A percentile compares a stretch with the other conserved stretches of the same genome.
phyloP scores from a whole-genome alignment of 2,329 filamentous ascomycete species.

The Ophiocordyceps polyrhachis-furcata region DNA sequence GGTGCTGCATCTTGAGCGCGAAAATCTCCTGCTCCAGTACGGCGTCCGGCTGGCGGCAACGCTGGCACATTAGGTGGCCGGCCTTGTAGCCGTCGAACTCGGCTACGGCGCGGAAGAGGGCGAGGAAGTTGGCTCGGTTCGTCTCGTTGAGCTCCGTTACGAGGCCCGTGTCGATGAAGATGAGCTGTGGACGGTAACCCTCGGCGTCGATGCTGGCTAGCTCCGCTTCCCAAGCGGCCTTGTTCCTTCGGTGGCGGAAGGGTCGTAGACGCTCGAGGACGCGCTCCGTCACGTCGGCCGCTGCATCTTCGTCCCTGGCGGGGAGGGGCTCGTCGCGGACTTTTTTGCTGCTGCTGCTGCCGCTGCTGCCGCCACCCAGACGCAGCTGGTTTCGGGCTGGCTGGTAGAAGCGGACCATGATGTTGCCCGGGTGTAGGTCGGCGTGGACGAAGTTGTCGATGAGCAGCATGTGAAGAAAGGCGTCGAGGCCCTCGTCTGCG shows the following conservation, averaged over 20 bases:
- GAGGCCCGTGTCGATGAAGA: conserved; percentile 93
- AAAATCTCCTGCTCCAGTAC: conserved; percentile 84
- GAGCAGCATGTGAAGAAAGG: conserved; percentile 88
- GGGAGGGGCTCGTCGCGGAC: conserved; percentile 3
- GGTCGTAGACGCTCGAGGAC: conserved; percentile 67
- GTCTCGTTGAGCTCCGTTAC: conserved; percentile 80
- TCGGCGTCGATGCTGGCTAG: conserved; percentile 64
- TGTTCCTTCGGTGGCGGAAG: conserved; percentile 41
- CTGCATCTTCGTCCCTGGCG: conserved; percentile 22
- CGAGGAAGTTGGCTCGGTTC: conserved; percentile 82
- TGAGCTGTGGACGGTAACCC: conserved; percentile 80
- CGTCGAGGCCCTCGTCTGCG: conserved; percentile 83
- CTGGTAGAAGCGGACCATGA: conserved; percentile 98
- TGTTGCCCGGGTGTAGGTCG: conserved; percentile 91
- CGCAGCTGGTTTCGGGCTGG: conserved; percentile 50
- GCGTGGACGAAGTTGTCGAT: conserved; percentile 97
- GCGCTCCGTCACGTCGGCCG: conserved; percentile 67
- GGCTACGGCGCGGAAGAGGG: conserved; percentile 86
- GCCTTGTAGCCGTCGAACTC: conserved; percentile 96
- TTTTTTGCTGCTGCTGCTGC: too few species aligned
- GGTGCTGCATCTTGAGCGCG: conserved; percentile 88
- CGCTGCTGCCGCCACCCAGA: conserved; percentile 5
- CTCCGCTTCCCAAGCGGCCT: conserved; percentile 52
- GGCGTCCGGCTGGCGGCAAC: conserved; percentile 78
- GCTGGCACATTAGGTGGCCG: conserved; percentile 87